Evolutionary conservation across 2,329 filamentous ascomycete genomes (phyloP), one percentile per base, ranked within the genome.

Genomic region (Chaetomiaceae sp.): DNA sequence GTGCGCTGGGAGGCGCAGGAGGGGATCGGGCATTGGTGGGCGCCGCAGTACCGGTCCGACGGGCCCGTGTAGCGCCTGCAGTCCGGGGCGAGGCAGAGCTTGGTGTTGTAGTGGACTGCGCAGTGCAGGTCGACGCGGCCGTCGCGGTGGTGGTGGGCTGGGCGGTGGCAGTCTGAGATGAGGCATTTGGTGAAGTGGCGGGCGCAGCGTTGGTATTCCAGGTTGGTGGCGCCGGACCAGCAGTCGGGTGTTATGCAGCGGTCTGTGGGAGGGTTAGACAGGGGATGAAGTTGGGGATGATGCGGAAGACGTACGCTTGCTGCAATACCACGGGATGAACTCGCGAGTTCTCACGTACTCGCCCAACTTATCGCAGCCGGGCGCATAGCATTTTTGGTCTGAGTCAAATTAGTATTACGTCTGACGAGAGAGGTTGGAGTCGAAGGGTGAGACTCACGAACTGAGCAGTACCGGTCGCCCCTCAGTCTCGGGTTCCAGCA

Each of bases 291-390:
- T 17, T 10, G 27, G 30, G 14, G 39, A 3, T 13, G n/a, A 1
- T 6, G 17, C 13, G 25, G 10, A 34, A 5, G 40, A 38, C 51
- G 5, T 46, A 53, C 51, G 44, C 13, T 39, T 10, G 10, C 34
- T 14, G 52, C 58, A 60, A 45, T 47, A 55, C 53, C 52, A 60
- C 19, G 33, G 57, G n/a, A 46, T 40, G 21, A 50, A 53, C n/a
- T 53, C 48, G 47, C 30, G 23, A 2, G 14, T 19, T 23, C 42
- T 48, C 20, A 20, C 14, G 25, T 50, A 53, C 42, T 53, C 47
- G n/a, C 58, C 58, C 21, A 37, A 17, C 20, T 53, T 51, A 2
- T 20, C 33, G 47, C 58, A 60, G 13, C 37, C 45, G 3, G 45
- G 33, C 7, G 51, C 50, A 12, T 45, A 55, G 47, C 58, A 60